These are phyloP conservation scores for Erigeron canadensis DNA, from an alignment of 129 eudicot species.

Conservation along the genomic window DNA sequence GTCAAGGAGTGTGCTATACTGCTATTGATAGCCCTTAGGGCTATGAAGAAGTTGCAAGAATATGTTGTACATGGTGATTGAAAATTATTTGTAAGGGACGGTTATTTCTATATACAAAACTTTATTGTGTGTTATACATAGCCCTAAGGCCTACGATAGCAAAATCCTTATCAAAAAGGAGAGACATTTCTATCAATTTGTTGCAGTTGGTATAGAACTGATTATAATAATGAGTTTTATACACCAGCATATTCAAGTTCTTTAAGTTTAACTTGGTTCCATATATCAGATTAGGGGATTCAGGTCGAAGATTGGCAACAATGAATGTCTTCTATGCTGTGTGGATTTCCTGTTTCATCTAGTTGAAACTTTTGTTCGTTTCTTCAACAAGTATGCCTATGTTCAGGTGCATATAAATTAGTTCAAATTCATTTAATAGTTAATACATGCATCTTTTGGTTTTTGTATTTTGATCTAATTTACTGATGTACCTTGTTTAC, in stretches of 20 bases:
- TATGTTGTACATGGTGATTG: too few species aligned
- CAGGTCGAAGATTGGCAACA: conserved; percentile 85
- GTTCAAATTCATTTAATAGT: neutral
- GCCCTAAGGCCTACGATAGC: too few species aligned
- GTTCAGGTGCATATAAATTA: conserved; percentile 59
- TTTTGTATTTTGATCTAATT: neutral
- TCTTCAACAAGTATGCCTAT: conserved; percentile 92
- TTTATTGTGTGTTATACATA: too few species aligned
- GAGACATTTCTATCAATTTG: neutral
- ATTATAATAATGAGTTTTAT: neutral
- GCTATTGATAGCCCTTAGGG: too few species aligned
- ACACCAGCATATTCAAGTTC: too few species aligned
- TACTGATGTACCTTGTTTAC: neutral
- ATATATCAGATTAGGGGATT: conserved; percentile 77
- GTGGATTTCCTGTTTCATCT: conserved; percentile 89
- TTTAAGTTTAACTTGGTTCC: neutral
- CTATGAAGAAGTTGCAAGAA: too few species aligned
- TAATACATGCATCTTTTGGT: neutral
- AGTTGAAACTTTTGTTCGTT: conserved; percentile 91
- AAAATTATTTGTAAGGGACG: too few species aligned
- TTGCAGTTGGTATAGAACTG: neutral
- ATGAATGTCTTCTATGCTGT: conserved; percentile 90
- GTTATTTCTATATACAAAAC: too few species aligned
- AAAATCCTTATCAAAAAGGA: too few species aligned
- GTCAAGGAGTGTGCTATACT: neutral